Evolutionary conservation across 805 yeast species (phyloP), one percentile per base, ranked within the genome.

Genomic region (Huiozyma sinensis): DNA sequence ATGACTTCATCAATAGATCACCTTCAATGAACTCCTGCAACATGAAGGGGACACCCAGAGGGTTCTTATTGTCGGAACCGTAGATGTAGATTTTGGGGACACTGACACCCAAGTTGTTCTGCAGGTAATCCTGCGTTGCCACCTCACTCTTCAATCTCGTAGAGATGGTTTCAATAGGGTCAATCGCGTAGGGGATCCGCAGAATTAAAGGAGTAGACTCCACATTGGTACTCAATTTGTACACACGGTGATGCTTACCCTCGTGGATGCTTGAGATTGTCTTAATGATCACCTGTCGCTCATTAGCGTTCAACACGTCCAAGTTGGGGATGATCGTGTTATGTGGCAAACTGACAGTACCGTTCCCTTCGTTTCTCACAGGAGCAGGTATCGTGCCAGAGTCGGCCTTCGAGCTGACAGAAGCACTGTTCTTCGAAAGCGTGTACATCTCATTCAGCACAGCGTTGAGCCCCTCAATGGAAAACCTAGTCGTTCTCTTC

Each of bases 241-340:
- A 90, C 47, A 90, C 70, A 59, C 95, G 75, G 67, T 90, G 90
- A 60, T 87, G 96, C 65, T 86, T 87, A 44, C 97, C 98, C 63
- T 90, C 97, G 58, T 86, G 95, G 47, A 87, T 73, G 44, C 94
- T 82, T 47, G 85, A 76, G 59, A 90, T 77, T 40, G 89, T 79
- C 55, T 78, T 80, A 52, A 87, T 70, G 42, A 69, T 63, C 31
- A 77, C 59, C 11, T 30, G 40, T 28, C 66, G 66, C 47, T 74
- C 75, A 29, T 64, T 68, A 3, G 70, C 68, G 36, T 64, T 66
- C 27, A 60, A 50, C 0, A 66, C 60, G 7, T 83, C 82, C 36
- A 79, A 49, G 28, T 69, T 53, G 8, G 64, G 56, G 8, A 58
- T 52, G 33, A 63, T 62, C 40, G 72, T 57, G 60, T 80, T 80